phyloP scores from a whole-genome alignment of 140 eudicot genomes.

The Stevia rebaudiana region DNA sequence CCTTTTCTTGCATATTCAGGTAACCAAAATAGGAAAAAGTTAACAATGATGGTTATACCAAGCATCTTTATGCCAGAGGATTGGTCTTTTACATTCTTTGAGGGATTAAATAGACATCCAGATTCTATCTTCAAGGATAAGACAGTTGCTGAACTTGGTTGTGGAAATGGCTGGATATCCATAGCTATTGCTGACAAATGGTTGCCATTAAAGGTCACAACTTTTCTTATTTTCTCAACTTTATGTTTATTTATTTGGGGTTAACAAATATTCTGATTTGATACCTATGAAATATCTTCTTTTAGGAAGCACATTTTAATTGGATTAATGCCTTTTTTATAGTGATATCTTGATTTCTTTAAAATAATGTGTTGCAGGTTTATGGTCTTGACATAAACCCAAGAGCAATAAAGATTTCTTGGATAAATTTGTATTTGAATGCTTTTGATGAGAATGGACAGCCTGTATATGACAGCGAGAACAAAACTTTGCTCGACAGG shows the following conservation, averaged over 20 bases:
- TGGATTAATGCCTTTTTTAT: not conserved
- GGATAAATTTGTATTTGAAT: constrained; percentile 88
- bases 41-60: constrained; percentile 94
- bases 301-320: not conserved
- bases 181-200: constrained; percentile 96
- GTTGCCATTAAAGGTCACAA: constrained; percentile 69
- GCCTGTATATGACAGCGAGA: constrained; percentile 70
- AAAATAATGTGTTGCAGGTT: constrained; percentile 45
- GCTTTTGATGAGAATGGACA: constrained; percentile 90
- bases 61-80: constrained; percentile 97
- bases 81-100: constrained; percentile 95
- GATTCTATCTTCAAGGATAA: constrained; percentile 88
- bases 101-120: constrained; percentile 90
- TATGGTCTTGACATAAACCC: constrained; percentile 98
- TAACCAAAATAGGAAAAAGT: constrained; percentile 57
- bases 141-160: constrained; percentile 93
- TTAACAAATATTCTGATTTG: not conserved
- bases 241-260: not conserved
- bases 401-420: constrained; percentile 84
- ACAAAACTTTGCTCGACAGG: constrained; percentile 89
- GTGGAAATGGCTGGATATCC: constrained; percentile 99
- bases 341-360: constrained; percentile 4
- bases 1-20: constrained; percentile 34
- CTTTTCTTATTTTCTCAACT: constrained; percentile 11
- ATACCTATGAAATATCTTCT: not conserved